These are phyloP conservation scores for Suillus decipiens DNA, from an alignment of 768 basidiomycete genomes.

Conservation along the genomic window DNA sequence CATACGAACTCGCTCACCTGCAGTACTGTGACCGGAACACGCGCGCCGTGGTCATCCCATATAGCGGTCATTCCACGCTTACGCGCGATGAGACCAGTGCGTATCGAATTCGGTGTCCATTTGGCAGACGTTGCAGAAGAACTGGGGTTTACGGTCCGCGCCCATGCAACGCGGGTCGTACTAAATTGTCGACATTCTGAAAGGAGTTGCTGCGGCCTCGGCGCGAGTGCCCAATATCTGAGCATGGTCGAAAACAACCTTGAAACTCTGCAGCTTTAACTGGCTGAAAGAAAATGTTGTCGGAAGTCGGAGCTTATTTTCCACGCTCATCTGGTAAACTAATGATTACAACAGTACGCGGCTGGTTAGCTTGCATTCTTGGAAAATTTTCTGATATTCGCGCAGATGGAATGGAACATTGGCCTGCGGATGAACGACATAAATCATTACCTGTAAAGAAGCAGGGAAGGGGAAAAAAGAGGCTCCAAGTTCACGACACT, in stretches of 20 bases:
- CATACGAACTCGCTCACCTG: slow-evolving; percentile 57
- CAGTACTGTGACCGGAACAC: slow-evolving; percentile 90
- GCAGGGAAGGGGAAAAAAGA: slow-evolving; percentile 33
- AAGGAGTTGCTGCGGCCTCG: slow-evolving; percentile 38
- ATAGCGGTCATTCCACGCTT: slow-evolving; percentile 96
- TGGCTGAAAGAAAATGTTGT: slow-evolving; percentile 10
- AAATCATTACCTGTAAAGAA: slow-evolving; percentile 17
- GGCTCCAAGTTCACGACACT: slow-evolving; percentile 26
- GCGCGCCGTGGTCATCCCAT: slow-evolving; percentile 88
- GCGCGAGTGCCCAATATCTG: slow-evolving; percentile 49
- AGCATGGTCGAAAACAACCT: slow-evolving; percentile 43
- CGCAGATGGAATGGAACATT: slow-evolving; percentile 76
- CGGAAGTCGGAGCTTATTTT: not conserved
- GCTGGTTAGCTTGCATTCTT: not conserved
- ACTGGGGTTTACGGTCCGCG: slow-evolving; percentile 23
- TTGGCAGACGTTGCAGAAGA: slow-evolving; percentile 40
- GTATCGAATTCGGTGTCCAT: slow-evolving; percentile 84
- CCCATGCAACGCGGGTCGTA: slow-evolving; percentile 38
- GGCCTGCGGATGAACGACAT: slow-evolving; percentile 57
- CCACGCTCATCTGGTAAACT: slow-evolving; percentile 16
- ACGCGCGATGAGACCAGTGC: slow-evolving; percentile 90
- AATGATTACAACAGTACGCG: too few relatives aligned
- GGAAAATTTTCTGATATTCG: slow-evolving; percentile 5
- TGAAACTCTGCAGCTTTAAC: slow-evolving; percentile 11
- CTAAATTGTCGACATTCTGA: slow-evolving; percentile 43